A percentile compares a stretch with the other conserved stretches of the same genome.
Evolutionary conservation across 2,329 filamentous ascomycete species (phyloP).

Genomic region (Plenodomus biglobosus): DNA sequence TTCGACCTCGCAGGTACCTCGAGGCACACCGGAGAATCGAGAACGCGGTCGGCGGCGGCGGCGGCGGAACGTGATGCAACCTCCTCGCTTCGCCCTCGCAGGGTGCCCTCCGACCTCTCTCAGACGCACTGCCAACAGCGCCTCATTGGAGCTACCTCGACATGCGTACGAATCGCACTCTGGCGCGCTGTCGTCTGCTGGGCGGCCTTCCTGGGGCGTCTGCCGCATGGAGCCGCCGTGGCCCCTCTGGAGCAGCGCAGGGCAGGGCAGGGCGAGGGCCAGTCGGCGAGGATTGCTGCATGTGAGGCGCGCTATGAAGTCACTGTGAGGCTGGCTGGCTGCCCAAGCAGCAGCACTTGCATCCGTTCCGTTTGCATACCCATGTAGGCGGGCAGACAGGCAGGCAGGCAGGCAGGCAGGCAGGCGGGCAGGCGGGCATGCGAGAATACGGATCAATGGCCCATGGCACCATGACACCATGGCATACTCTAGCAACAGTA

Average conservation of each 20-base stretch:
- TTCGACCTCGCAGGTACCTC: background rate
- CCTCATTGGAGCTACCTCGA: background rate
- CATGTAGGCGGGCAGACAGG: constrained; percentile 14
- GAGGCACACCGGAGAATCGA: background rate
- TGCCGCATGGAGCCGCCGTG: too few species aligned
- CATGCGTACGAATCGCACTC: background rate
- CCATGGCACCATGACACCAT: too few species aligned
- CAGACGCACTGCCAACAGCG: background rate
- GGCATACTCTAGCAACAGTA: too few species aligned
- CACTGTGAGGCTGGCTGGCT: constrained; percentile 9
- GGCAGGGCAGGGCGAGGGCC: constrained; percentile 4
- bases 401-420: too few species aligned
- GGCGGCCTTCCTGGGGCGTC: too few species aligned
- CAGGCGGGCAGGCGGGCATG: too few species aligned
- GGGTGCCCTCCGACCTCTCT: background rate
- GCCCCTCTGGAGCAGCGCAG: constrained; percentile 3
- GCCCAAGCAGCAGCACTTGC: constrained; percentile 14
- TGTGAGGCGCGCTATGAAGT: constrained; percentile 1
- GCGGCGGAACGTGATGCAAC: background rate
- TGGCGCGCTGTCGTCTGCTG: too few species aligned
- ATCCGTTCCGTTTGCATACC: constrained; percentile 2
- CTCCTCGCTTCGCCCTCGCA: background rate
- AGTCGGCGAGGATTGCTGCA: too few species aligned
- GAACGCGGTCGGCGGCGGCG: background rate
- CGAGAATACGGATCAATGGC: too few species aligned